Conservation (phyloP, 2,329 filamentous ascomycete species). For the Phialocephala subalpina region DNA sequence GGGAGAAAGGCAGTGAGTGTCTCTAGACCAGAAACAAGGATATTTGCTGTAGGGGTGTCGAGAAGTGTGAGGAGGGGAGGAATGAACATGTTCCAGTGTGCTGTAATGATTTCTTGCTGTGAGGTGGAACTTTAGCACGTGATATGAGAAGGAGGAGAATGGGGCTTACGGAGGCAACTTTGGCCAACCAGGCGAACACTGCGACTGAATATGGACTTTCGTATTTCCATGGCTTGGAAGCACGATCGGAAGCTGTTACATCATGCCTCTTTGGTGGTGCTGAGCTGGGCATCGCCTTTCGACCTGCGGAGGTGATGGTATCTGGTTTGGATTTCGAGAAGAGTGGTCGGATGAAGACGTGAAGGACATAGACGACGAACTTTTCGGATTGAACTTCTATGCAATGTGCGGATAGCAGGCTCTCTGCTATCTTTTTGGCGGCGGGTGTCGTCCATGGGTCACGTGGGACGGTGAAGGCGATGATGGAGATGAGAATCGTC, state of each 20-base stretch:
- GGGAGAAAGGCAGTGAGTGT: slow-evolving; percentile 63
- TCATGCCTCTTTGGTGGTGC: slow-evolving; percentile 48
- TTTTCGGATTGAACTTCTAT: slow-evolving; percentile 25
- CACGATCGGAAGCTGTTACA: slow-evolving; percentile 48
- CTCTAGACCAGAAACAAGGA: slow-evolving; percentile 64
- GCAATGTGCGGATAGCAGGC: slow-evolving; percentile 43
- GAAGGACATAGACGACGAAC: slow-evolving; percentile 65
- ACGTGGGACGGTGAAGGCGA: slow-evolving; percentile 44
- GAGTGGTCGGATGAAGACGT: slow-evolving; percentile 69
- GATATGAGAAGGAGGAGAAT: background rate
- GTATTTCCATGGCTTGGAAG: slow-evolving; percentile 69
- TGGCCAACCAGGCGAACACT: slow-evolving; percentile 68
- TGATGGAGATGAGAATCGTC: slow-evolving; percentile 43
- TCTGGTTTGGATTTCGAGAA: slow-evolving; percentile 66
- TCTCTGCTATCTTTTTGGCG: slow-evolving; percentile 43
- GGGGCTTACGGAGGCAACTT: slow-evolving; percentile 55
- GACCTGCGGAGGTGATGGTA: slow-evolving; percentile 63
- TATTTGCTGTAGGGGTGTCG: slow-evolving; percentile 65
- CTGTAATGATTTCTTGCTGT: slow-evolving; percentile 54
- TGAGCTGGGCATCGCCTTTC: slow-evolving; percentile 57
- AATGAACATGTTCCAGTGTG: slow-evolving; percentile 72
- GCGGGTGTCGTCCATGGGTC: slow-evolving; percentile 50
- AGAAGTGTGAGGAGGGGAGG: slow-evolving; percentile 74
- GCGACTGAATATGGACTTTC: slow-evolving; percentile 58
- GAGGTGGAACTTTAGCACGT: background rate